Percentiles rank a stretch among this genome's conserved stretches.
phyloP scores from a whole-genome alignment of 148 eudicot species.

The Persicaria tinctoria region DNA sequence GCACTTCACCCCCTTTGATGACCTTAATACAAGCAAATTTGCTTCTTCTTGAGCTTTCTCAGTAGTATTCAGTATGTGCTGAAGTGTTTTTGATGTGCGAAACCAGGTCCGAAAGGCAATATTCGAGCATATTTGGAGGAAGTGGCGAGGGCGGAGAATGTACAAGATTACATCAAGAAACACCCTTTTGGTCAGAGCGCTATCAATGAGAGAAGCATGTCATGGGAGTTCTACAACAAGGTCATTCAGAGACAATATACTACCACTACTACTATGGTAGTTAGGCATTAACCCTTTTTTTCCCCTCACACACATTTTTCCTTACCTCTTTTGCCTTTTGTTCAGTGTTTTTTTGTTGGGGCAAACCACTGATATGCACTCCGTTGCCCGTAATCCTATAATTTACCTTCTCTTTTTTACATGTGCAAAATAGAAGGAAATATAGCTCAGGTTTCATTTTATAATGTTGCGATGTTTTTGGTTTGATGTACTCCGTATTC shows the following conservation, averaged over 20 bases:
- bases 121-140: conserved; percentile 65
- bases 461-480: not conserved
- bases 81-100: not conserved
- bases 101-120: conserved; percentile 70
- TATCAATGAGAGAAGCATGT: conserved; percentile 54
- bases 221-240: conserved; percentile 59
- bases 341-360: not conserved
- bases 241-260: conserved; percentile 37
- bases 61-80: not conserved
- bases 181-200: conserved; percentile 81
- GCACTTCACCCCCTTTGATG: not conserved
- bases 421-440: not conserved
- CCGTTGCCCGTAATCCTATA: not conserved
- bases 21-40: not conserved
- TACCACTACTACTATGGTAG: not conserved
- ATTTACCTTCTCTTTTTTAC: not conserved
- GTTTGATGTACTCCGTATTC: too few species aligned
- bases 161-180: conserved; percentile 48
- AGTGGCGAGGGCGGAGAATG: conserved; percentile 46
- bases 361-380: not conserved
- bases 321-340: not conserved
- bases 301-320: not conserved
- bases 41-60: not conserved
- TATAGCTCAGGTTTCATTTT: not conserved
- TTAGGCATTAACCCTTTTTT: not conserved